These are phyloP conservation scores for Cucumis cinereus DNA, from an alignment of 306 rosid species.

Conservation along the genomic window DNA sequence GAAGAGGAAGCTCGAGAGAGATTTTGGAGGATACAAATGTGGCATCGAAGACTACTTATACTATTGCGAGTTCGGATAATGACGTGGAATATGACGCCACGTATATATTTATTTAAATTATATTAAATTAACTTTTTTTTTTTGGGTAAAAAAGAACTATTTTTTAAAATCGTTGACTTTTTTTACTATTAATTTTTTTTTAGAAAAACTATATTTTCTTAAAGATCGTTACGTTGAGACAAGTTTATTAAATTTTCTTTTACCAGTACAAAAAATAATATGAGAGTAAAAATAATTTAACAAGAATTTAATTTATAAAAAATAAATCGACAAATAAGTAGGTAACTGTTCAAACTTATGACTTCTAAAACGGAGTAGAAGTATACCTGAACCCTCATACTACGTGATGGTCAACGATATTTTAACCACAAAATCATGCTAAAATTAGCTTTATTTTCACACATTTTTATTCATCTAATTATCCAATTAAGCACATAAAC, in stretches of 20 bases:
- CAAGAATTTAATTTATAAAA: not conserved
- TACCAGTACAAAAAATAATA: not conserved
- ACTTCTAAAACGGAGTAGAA: not conserved
- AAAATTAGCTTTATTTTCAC: no score
- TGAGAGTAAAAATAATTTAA: not conserved
- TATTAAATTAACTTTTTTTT: not conserved
- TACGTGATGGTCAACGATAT: not conserved
- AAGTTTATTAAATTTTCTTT: no score
- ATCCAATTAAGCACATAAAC: no score
- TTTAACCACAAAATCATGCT: not conserved
- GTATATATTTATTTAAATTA: not conserved
- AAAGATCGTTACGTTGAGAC: no score
- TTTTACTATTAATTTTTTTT: not conserved
- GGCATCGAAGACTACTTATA: not conserved
- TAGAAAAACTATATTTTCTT: no score
- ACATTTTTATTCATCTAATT: no score
- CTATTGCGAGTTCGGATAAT: constrained; percentile 8
- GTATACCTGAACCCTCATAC: not conserved
- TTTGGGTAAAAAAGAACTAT: not conserved
- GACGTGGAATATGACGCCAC: constrained; percentile 59
- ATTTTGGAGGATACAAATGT: not conserved
- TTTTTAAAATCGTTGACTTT: not conserved
- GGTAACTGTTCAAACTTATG: not conserved
- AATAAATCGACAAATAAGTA: not conserved
- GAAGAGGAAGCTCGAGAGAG: not conserved